Evolutionary conservation across 2,329 filamentous ascomycete genomes (phyloP), one percentile per base, ranked within the genome.

Genomic region (Xylaria sp.): DNA sequence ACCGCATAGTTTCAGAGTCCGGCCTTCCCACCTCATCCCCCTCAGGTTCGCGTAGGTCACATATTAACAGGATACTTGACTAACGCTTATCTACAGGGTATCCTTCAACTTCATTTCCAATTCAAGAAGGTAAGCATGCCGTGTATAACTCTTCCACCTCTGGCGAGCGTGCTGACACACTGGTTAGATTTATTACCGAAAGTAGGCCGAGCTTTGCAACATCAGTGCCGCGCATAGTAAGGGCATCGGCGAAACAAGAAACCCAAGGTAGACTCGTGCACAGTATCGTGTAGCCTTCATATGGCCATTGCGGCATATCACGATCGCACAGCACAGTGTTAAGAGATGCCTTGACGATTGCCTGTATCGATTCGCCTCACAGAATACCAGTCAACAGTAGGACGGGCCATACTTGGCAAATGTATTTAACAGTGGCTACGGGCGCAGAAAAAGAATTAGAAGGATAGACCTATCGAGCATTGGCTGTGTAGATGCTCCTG

Each of bases 71-170:
- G 53, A 50, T 23, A 41, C 39, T 25, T n/a, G 39, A 53, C 77
- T 80, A 67, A 79, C 70, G 34, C 74, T 65, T 67, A 58, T 58
- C 56, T 73, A 72, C 77, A 97, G 93, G 95, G 95, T 61, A 97
- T 98, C 75, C 83, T 99, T 66, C 94, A 97, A 82, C 87, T 99
- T 66, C 95, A 98, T 79, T 99, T 99, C 80, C 94, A 97, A 80
- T 97, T 98, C 85, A 99, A 98, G 81, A 97, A 97, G 89, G 94
- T 97, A 81, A 77, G 81, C 32, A 46, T 66, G 73, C 63, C 64
- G 60, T 60, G 36, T 43, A 60, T 39, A 34, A 34, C 50, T 28
- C n/a, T 30, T 30, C 41, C 32, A 28, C 45, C 53, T 23, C 30
- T 48, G 39, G 25, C 32, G 28, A 18, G 34, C 36, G 43, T 70